Conservation (phyloP, 148 eudicot species). For the Amaranthus palmeri region DNA sequence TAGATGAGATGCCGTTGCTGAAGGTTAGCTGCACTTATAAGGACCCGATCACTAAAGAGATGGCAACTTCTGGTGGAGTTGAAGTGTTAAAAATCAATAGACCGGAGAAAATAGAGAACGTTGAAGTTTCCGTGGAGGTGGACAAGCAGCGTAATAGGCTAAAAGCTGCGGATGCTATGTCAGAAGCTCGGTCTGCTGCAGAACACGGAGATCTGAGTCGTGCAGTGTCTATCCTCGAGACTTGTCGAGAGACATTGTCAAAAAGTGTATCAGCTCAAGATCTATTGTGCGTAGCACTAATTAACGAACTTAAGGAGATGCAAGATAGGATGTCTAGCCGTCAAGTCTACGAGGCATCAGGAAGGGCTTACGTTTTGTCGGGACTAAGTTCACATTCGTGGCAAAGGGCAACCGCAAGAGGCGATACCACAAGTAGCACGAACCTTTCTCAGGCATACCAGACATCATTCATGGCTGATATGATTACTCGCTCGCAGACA, state of each 20-base stretch:
- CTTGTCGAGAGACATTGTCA: slow-evolving; percentile 36
- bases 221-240: slow-evolving; percentile 52
- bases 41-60: slow-evolving; percentile 52
- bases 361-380: slow-evolving; percentile 81
- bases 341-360: slow-evolving; percentile 70
- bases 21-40: slow-evolving; percentile 48
- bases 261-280: slow-evolving; percentile 57
- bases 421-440: slow-evolving; percentile 57
- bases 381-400: slow-evolving; percentile 95
- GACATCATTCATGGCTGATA: slow-evolving; percentile 62
- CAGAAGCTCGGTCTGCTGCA: slow-evolving; percentile 50
- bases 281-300: slow-evolving; percentile 43
- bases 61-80: slow-evolving; percentile 29
- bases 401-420: slow-evolving; percentile 85
- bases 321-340: slow-evolving; percentile 81
- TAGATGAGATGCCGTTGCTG: slow-evolving; percentile 40
- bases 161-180: slow-evolving; percentile 73
- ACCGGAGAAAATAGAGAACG: slow-evolving; percentile 34
- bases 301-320: slow-evolving; percentile 76
- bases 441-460: slow-evolving; percentile 57
- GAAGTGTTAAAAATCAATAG: slow-evolving; percentile 48
- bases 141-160: slow-evolving; percentile 73
- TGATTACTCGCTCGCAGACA: slow-evolving; percentile 68
- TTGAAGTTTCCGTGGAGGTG: slow-evolving; percentile 57
- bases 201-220: slow-evolving; percentile 54